Conservation (phyloP, 495 filamentous ascomycete species). For the Glarea lozoyensis region DNA sequence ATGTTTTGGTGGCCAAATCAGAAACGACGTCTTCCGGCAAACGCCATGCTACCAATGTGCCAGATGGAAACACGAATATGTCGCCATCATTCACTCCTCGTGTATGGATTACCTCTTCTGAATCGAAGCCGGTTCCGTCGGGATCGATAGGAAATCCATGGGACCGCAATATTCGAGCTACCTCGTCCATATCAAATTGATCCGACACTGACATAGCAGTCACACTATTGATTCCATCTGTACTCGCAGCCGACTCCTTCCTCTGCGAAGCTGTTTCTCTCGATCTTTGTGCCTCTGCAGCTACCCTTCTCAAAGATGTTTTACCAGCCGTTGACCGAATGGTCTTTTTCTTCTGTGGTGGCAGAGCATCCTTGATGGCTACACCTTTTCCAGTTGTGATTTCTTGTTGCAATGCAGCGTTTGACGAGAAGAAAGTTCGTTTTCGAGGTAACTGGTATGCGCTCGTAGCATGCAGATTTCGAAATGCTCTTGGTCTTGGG, state of each 20-base stretch:
- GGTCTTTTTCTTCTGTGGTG: slow-evolving; percentile 36
- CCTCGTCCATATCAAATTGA: slow-evolving; percentile 69
- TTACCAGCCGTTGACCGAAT: slow-evolving; percentile 39
- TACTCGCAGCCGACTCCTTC: not conserved
- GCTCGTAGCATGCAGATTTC: slow-evolving; percentile 32
- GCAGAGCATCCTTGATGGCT: slow-evolving; percentile 20
- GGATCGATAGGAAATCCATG: slow-evolving; percentile 62
- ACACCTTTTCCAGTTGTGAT: slow-evolving; percentile 17
- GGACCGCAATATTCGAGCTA: slow-evolving; percentile 58
- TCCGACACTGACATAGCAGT: slow-evolving; percentile 81
- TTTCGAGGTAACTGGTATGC: slow-evolving; percentile 27
- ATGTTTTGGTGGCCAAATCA: slow-evolving; percentile 61
- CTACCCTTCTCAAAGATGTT: slow-evolving; percentile 47
- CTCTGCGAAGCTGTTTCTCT: slow-evolving; percentile 25
- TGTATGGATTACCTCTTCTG: slow-evolving; percentile 50
- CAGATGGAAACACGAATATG: slow-evolving; percentile 94
- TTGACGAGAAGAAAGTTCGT: slow-evolving; percentile 43
- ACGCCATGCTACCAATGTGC: slow-evolving; percentile 89
- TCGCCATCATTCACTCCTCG: slow-evolving; percentile 57
- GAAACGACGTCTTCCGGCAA: slow-evolving; percentile 62
- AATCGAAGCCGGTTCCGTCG: slow-evolving; percentile 46
- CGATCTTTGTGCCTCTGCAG: slow-evolving; percentile 51
- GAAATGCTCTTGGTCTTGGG: slow-evolving; percentile 2
- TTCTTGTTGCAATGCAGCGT: slow-evolving; percentile 32
- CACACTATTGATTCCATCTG: slow-evolving; percentile 46